phyloP scores from a whole-genome alignment of 2,329 filamentous ascomycete genomes.

The Golovinomyces cichoracearum region DNA sequence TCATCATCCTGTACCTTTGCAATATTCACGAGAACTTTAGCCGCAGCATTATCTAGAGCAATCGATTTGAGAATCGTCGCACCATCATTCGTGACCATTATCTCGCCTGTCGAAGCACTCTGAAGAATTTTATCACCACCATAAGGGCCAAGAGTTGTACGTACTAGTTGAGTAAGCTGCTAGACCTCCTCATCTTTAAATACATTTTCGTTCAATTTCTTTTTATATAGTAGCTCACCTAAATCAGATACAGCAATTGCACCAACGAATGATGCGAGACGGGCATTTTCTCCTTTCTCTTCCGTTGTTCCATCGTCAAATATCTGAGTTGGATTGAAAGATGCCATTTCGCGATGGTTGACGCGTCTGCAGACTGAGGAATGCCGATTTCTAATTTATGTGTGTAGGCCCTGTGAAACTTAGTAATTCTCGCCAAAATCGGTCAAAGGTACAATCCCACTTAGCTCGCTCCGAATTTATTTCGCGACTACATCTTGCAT shows the following conservation, averaged over 20 bases:
- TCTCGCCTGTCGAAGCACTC: slow-evolving; percentile 87
- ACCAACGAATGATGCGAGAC: slow-evolving; percentile 91
- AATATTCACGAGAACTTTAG: slow-evolving; percentile 96
- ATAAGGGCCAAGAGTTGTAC: slow-evolving; percentile 90
- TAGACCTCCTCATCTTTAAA: not conserved
- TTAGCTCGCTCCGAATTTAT: too few relatives aligned
- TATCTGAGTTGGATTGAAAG: slow-evolving; percentile 82
- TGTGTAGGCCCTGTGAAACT: too few relatives aligned
- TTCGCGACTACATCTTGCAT: too few relatives aligned
- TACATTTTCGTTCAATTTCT: not conserved
- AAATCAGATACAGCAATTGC: slow-evolving; percentile 93
- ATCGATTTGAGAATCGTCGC: slow-evolving; percentile 97
- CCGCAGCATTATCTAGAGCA: slow-evolving; percentile 90
- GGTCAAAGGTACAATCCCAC: too few relatives aligned
- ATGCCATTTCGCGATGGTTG: slow-evolving; percentile 16
- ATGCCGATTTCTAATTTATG: too few relatives aligned
- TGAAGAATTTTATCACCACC: slow-evolving; percentile 48
- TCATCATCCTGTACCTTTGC: slow-evolving; percentile 99
- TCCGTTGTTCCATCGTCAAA: slow-evolving; percentile 91
- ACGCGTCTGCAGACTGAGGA: too few relatives aligned
- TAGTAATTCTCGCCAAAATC: too few relatives aligned
- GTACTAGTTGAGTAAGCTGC: slow-evolving; percentile 27
- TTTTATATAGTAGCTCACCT: slow-evolving; percentile 7
- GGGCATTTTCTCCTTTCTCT: slow-evolving; percentile 97
- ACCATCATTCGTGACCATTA: slow-evolving; percentile 96